These are phyloP conservation scores for Microdochium nivale DNA, from an alignment of 2,329 filamentous ascomycete species.

Conservation along the genomic window DNA sequence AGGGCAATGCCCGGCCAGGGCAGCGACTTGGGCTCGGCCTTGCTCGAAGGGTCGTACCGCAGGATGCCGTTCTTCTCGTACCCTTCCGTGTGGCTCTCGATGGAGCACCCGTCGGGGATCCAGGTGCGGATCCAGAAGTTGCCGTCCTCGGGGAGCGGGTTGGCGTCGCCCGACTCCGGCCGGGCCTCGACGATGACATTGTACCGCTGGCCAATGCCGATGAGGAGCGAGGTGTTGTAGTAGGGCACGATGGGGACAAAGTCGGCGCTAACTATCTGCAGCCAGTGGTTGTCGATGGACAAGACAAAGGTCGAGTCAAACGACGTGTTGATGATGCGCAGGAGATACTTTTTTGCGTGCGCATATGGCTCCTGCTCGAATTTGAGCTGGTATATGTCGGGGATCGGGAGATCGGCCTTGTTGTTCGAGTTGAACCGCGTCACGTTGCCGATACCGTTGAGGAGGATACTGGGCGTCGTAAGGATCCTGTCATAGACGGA, in stretches of 20 bases:
- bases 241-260: conserved; percentile 44
- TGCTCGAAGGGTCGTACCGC: conserved; percentile 11
- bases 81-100: neutral
- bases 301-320: conserved; percentile 40
- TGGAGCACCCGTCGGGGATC: conserved; percentile 1
- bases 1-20: conserved; percentile 8
- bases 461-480: conserved; percentile 14
- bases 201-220: conserved; percentile 37
- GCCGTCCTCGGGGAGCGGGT: conserved; percentile 8
- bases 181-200: conserved; percentile 37
- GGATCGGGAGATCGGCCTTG: conserved; percentile 2
- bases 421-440: conserved; percentile 6
- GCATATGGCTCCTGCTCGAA: no score
- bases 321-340: conserved; percentile 41
- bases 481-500: no score
- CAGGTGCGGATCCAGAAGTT: conserved; percentile 19
- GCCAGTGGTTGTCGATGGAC: conserved; percentile 40
- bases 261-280: conserved; percentile 45
- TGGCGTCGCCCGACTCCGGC: conserved; percentile 15
- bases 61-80: conserved; percentile 15
- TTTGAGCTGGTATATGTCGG: no score
- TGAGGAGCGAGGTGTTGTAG: conserved; percentile 33
- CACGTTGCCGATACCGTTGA: conserved; percentile 30
- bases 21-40: conserved; percentile 5
- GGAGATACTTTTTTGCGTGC: conserved; percentile 31